A percentile compares a stretch with the other conserved stretches of the same genome.
These are phyloP conservation scores for Clarireedia monteithiana DNA, from an alignment of 2,329 filamentous ascomycete genomes.

Conservation along the genomic window DNA sequence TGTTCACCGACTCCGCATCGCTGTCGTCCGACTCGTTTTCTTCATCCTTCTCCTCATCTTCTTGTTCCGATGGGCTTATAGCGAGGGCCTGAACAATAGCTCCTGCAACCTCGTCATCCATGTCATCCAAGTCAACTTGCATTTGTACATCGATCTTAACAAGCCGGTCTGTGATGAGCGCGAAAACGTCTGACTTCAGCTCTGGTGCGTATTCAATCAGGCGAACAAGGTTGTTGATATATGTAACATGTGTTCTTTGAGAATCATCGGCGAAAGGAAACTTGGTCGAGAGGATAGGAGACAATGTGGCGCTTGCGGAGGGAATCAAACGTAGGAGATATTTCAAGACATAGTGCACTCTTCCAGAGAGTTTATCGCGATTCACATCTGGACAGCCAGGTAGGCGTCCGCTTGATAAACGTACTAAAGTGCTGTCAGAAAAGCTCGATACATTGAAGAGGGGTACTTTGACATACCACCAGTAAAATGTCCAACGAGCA, in stretches of 20 bases:
- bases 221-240: slow-evolving; percentile 74
- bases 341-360: slow-evolving; percentile 68
- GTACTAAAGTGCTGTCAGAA: slow-evolving; percentile 34
- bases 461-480: slow-evolving; percentile 33
- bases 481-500: slow-evolving; percentile 73
- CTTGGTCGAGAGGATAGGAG: slow-evolving; percentile 55
- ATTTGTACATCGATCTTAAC: slow-evolving; percentile 95
- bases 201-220: slow-evolving; percentile 72
- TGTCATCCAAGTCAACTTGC: slow-evolving; percentile 84
- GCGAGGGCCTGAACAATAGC: slow-evolving; percentile 54
- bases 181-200: slow-evolving; percentile 71
- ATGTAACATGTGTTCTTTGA: slow-evolving; percentile 74
- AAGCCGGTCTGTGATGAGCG: slow-evolving; percentile 75
- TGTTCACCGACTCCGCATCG: slow-evolving; percentile 63
- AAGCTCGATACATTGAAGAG: slow-evolving; percentile 23
- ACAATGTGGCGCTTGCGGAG: slow-evolving; percentile 63
- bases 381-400: slow-evolving; percentile 48
- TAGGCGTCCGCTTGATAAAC: slow-evolving; percentile 27
- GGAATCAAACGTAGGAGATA: slow-evolving; percentile 77
- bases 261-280: slow-evolving; percentile 75
- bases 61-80: slow-evolving; percentile 33
- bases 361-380: slow-evolving; percentile 55
- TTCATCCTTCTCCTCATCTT: slow-evolving; percentile 46
- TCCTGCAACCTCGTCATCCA: slow-evolving; percentile 81
- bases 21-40: slow-evolving; percentile 46